Conservation (phyloP, 140 eudicot species). For the Stevia rebaudiana region DNA sequence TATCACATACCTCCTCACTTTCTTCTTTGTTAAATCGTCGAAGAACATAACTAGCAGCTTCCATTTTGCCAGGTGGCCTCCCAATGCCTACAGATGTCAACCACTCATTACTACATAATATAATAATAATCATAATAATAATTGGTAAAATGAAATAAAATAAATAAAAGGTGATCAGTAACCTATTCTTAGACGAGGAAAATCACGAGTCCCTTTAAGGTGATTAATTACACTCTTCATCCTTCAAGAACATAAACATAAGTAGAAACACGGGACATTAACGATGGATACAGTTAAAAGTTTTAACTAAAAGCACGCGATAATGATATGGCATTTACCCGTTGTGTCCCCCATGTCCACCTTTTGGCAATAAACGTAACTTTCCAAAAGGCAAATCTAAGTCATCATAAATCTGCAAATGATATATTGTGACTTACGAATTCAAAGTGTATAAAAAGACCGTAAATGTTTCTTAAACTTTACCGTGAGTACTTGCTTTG, state of each 20-base stretch:
- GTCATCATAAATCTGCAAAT: conserved; percentile 73
- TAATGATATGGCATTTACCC: conserved; percentile 47
- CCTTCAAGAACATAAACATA: conserved; percentile 34
- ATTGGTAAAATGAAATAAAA: background rate
- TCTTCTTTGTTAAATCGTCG: conserved; percentile 77
- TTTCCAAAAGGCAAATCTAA: conserved; percentile 90
- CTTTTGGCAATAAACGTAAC: conserved; percentile 85
- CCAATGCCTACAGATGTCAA: conserved; percentile 61
- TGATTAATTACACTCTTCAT: conserved; percentile 88
- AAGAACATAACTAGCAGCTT: conserved; percentile 71
- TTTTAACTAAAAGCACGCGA: background rate
- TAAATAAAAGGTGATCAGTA: background rate
- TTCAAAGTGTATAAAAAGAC: background rate
- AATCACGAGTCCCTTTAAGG: conserved; percentile 79
- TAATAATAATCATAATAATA: background rate
- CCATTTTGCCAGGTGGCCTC: conserved; percentile 98
- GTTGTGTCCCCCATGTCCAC: conserved; percentile 99
- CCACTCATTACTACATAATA: background rate
- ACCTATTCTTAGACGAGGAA: conserved; percentile 95
- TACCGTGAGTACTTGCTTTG: conserved; percentile 90
- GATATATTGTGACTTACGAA: background rate
- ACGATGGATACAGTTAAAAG: background rate
- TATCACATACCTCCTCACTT: conserved; percentile 62
- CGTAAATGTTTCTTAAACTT: background rate
- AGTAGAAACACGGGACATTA: background rate